Evolutionary conservation across 139 green algal genomes (phyloP), one percentile per base, ranked within the genome.

Genomic region (Chlorella sp.): DNA sequence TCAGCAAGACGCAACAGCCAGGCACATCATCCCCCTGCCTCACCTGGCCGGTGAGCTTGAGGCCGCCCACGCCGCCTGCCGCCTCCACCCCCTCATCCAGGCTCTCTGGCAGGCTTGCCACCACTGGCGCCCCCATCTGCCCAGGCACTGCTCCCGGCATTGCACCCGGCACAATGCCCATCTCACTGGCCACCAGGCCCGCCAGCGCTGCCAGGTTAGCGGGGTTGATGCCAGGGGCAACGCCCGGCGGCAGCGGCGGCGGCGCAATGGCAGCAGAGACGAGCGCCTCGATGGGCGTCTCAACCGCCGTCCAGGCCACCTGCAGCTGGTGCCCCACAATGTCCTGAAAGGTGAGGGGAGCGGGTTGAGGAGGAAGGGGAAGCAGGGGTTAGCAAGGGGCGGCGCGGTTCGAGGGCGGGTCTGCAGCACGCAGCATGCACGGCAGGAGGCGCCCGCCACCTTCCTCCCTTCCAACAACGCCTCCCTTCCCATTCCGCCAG

Each of bases 21-120:
- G n/a, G n/a, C 44, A 51, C 44, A 9, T 6, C 44, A 6, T 9
- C 44, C 30, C 65, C 30, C 65, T 28, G 91, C 91, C 96, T 89
- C 28, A 78, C 82, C 83, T 94, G 88, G 18, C 92, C 88, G 23
- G 94, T 95, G 55, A 99, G 80, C 85, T 90, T 92, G 75, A 98
- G 78, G 7, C 94, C 94, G 68, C 88, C 83, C 32, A 90, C 85
- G 16, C 85, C 86, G 71, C 81, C 84, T 69, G 67, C 75, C 25
- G 62, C 82, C 23, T 84, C 81, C 30, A 23, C 83, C 2, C 34
- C 47, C 25, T 86, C 64, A 26, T 86, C 26, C 28, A 75, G 34
- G 1, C 32, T 23, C 57, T 65, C 64, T 1, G 34, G 30, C 51
- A 65, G 39, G 32, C 15, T 36, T 25, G 39, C 41, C 9, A 11